Evolutionary conservation across 1,139 yeast species (phyloP).

Genomic region (Diutina sp.): DNA sequence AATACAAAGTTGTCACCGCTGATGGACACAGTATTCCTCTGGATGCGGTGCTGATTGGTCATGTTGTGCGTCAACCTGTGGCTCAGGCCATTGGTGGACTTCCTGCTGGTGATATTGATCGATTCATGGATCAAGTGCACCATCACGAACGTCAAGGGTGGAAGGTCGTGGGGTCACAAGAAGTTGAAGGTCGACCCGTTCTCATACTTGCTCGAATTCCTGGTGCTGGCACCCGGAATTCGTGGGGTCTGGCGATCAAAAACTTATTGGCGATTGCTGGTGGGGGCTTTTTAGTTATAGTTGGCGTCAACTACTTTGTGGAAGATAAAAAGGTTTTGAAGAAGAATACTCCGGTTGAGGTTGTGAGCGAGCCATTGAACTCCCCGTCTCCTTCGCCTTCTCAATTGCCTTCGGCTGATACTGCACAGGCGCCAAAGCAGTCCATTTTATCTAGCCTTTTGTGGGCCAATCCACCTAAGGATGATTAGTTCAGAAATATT

Average conservation of each 20-base stretch:
- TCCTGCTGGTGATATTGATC: slow-evolving; percentile 15
- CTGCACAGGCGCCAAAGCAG: neutral
- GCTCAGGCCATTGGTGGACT: slow-evolving; percentile 23
- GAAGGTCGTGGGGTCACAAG: slow-evolving; percentile 31
- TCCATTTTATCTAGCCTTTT: neutral
- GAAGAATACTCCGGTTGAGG: neutral
- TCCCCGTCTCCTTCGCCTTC: neutral
- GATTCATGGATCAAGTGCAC: slow-evolving; percentile 16
- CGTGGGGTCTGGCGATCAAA: slow-evolving; percentile 11
- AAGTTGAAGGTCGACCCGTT: slow-evolving; percentile 17
- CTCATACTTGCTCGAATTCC: slow-evolving; percentile 8
- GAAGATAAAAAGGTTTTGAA: neutral
- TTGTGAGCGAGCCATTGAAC: neutral
- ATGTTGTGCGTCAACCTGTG: neutral
- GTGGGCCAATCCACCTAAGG: neutral
- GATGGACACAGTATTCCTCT: neutral
- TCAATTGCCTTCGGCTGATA: neutral
- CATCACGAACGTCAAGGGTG: slow-evolving; percentile 27
- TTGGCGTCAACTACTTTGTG: slow-evolving; percentile 16
- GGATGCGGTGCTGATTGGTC: neutral
- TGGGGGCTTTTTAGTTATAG: slow-evolving; percentile 16
- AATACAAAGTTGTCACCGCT: neutral
- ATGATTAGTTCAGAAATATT: neutral
- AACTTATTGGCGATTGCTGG: slow-evolving; percentile 23
- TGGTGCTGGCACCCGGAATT: slow-evolving; percentile 4